Percentiles rank a stretch among this genome's conserved stretches.
These are phyloP conservation scores for Fusarium liriodendri DNA, from an alignment of 2,329 filamentous ascomycete genomes.

Conservation along the genomic window DNA sequence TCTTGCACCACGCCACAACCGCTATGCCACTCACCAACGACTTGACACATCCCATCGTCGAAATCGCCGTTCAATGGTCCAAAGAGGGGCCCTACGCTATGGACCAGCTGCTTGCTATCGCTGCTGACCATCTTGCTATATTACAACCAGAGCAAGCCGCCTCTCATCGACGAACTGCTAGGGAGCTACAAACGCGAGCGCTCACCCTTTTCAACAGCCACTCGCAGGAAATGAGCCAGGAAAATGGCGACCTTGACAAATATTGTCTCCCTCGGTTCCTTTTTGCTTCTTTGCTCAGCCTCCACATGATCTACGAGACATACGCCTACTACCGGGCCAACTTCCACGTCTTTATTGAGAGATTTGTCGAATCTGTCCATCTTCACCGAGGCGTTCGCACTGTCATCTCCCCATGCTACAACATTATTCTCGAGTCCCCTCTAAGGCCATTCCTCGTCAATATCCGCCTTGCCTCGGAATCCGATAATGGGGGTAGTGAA, in stretches of 20 bases:
- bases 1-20: constrained; percentile 52
- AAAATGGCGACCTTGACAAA: constrained; percentile 24
- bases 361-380: constrained; percentile 54
- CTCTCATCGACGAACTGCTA: constrained; percentile 50
- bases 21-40: constrained; percentile 39
- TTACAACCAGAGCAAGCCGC: constrained; percentile 30
- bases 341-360: constrained; percentile 54
- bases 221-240: constrained; percentile 38
- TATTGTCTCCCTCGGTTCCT: constrained; percentile 55
- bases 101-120: constrained; percentile 59
- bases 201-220: constrained; percentile 53
- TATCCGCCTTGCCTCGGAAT: constrained; percentile 26
- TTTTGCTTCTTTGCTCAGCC: constrained; percentile 57
- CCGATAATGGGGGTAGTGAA: constrained; percentile 37
- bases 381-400: constrained; percentile 57
- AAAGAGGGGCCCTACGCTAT: constrained; percentile 57
- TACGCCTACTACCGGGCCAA: constrained; percentile 51
- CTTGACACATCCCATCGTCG: constrained; percentile 40
- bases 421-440: constrained; percentile 50
- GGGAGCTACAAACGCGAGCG: constrained; percentile 58
- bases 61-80: constrained; percentile 48
- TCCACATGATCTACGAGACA: constrained; percentile 62
- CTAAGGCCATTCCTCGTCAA: constrained; percentile 44
- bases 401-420: constrained; percentile 50
- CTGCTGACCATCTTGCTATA: constrained; percentile 54